Evolutionary conservation across 192 early-diverging fungal species (phyloP).

Genomic region (Jimgerdemannia flammicorona): DNA sequence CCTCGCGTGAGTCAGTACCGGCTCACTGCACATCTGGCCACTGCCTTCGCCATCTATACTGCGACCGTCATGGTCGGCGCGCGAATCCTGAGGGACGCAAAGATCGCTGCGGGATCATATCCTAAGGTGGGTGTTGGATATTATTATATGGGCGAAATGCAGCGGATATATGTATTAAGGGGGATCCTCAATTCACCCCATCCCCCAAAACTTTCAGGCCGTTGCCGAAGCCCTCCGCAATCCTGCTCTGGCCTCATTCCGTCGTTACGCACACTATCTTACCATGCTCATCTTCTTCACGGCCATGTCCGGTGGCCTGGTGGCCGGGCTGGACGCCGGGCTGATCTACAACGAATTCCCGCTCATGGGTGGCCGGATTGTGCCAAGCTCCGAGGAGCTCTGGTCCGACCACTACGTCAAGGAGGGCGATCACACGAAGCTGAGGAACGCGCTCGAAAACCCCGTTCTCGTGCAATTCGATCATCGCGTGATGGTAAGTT

Average conservation of each 20-base stretch:
- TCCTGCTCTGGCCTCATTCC: constrained; percentile 56
- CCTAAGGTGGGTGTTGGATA: constrained; percentile 15
- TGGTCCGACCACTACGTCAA: constrained; percentile 47
- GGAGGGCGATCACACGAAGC: constrained; percentile 46
- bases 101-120: constrained; percentile 47
- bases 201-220: constrained; percentile 16
- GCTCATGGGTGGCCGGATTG: constrained; percentile 81
- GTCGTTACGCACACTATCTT: constrained; percentile 57
- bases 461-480: constrained; percentile 93
- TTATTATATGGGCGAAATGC: background rate
- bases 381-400: constrained; percentile 71
- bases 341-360: constrained; percentile 98
- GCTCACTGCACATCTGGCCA: constrained; percentile 84
- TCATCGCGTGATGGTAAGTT: constrained; percentile 80
- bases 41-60: constrained; percentile 86
- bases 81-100: constrained; percentile 69
- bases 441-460: constrained; percentile 92
- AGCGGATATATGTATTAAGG: background rate
- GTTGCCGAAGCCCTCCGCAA: constrained; percentile 42
- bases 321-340: constrained; percentile 96
- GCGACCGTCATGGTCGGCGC: constrained; percentile 76
- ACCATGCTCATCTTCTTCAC: constrained; percentile 79
- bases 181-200: background rate
- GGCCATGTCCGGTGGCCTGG: constrained; percentile 88
- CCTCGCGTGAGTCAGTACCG: constrained; percentile 95